A percentile compares a stretch with the other conserved stretches of the same genome.
Conservation (phyloP, 2,329 filamentous ascomycete species). For the Conoideocrella luteorostrata region DNA sequence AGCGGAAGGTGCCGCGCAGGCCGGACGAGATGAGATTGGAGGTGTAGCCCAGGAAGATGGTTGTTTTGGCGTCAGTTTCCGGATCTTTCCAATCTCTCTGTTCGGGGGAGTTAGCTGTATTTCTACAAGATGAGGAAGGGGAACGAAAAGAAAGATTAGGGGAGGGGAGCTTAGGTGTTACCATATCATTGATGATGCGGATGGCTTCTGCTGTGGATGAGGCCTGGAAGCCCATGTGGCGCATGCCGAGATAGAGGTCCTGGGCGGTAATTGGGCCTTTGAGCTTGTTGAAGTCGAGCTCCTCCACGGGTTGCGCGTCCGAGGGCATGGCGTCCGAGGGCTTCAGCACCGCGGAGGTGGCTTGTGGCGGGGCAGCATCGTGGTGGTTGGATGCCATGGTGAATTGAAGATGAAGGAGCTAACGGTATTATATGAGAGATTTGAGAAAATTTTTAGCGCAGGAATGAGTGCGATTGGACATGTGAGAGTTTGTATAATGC, state of each 20-base stretch:
- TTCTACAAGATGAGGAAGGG: too few species aligned
- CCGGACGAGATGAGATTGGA: slow-evolving; percentile 97
- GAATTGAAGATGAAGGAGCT: not conserved
- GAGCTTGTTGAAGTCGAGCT: slow-evolving; percentile 86
- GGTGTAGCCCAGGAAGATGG: slow-evolving; percentile 95
- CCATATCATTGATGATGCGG: slow-evolving; percentile 93
- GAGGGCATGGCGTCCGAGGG: slow-evolving; percentile 76
- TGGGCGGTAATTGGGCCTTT: slow-evolving; percentile 74
- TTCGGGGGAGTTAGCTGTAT: slow-evolving; percentile 7
- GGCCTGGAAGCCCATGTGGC: slow-evolving; percentile 70
- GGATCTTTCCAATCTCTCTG: slow-evolving; percentile 74
- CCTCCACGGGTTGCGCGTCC: slow-evolving; percentile 73
- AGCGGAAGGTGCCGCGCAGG: slow-evolving; percentile 83
- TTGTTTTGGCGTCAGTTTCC: slow-evolving; percentile 72
- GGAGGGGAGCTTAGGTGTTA: slow-evolving; percentile 27
- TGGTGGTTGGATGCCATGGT: slow-evolving; percentile 16
- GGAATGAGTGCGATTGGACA: too few species aligned
- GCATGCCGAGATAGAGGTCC: slow-evolving; percentile 76
- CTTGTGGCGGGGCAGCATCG: slow-evolving; percentile 48
- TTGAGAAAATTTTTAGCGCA: too few species aligned
- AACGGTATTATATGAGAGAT: not conserved
- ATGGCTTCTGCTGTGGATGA: slow-evolving; percentile 77
- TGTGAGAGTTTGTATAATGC: too few species aligned
- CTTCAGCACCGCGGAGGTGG: slow-evolving; percentile 77
- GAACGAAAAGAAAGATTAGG: too few species aligned